These are phyloP conservation scores for Entomortierella parvispora DNA, from an alignment of 192 early-diverging fungal genomes.

Conservation along the genomic window DNA sequence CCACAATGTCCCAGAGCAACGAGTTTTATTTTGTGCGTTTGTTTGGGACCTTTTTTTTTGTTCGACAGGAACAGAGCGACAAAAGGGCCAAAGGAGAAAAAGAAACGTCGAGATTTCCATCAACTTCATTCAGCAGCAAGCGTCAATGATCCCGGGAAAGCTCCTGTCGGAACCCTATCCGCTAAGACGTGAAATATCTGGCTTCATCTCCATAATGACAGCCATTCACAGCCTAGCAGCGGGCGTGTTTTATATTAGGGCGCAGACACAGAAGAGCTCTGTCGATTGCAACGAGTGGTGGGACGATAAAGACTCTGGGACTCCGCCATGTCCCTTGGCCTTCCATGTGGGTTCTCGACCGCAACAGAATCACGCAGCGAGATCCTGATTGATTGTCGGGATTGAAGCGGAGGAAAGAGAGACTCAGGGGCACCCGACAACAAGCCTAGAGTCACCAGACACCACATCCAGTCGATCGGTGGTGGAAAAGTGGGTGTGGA, in stretches of 20 bases:
- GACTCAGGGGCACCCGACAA: too few relatives aligned
- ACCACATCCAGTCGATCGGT: too few relatives aligned
- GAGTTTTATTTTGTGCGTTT: too few relatives aligned
- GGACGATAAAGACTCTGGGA: background rate
- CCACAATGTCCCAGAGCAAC: too few relatives aligned
- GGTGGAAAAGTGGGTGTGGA: too few relatives aligned
- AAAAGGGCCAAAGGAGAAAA: slow-evolving; percentile 19
- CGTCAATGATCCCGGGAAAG: too few relatives aligned
- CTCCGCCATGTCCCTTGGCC: background rate
- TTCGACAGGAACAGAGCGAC: background rate
- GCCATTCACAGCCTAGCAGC: too few relatives aligned
- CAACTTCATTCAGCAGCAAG: background rate
- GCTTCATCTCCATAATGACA: too few relatives aligned
- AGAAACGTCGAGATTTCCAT: background rate
- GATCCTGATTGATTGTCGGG: slow-evolving; percentile 9
- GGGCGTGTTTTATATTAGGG: too few relatives aligned
- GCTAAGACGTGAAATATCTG: too few relatives aligned
- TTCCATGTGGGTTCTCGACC: slow-evolving; percentile 1
- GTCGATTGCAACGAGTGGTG: background rate
- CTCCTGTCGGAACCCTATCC: background rate
- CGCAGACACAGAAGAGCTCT: background rate
- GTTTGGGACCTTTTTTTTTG: background rate
- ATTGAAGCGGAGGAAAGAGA: too few relatives aligned
- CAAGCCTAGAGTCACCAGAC: too few relatives aligned
- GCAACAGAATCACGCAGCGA: slow-evolving; percentile 7